phyloP scores from a whole-genome alignment of 495 filamentous ascomycete genomes.

The Neurospora tetraspora region DNA sequence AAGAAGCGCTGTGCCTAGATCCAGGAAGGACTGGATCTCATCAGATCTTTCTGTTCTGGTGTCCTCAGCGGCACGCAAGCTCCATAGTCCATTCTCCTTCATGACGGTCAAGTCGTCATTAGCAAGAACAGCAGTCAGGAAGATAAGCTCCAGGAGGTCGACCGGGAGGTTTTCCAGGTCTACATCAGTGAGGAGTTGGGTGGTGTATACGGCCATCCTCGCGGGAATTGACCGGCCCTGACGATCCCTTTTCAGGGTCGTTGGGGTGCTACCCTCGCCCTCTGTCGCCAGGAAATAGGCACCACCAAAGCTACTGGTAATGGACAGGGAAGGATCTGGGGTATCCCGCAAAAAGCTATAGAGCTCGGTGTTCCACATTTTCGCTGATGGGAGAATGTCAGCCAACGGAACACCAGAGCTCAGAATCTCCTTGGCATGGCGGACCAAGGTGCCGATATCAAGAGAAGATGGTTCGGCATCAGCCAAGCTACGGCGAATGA shows the following conservation, averaged over 20 bases:
- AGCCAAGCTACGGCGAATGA: constrained; percentile 35
- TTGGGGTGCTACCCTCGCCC: constrained; percentile 12
- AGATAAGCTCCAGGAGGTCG: constrained; percentile 31
- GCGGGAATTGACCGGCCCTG: constrained; percentile 61
- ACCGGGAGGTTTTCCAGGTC: constrained; percentile 21
- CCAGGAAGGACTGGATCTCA: constrained; percentile 53
- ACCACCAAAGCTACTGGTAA: constrained; percentile 63
- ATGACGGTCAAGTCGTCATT: constrained; percentile 34
- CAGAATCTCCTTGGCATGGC: constrained; percentile 26
- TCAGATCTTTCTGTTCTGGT: constrained; percentile 26
- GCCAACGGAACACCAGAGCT: constrained; percentile 12
- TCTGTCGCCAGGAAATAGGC: constrained; percentile 53
- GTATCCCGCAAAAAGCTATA: constrained; percentile 44
- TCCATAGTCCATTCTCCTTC: constrained; percentile 28
- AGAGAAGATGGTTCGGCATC: constrained; percentile 29
- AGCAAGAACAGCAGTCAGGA: constrained; percentile 30
- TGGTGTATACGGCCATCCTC: constrained; percentile 60
- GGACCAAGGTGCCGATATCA: constrained; percentile 33
- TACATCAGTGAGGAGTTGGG: constrained; percentile 38
- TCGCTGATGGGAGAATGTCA: constrained; percentile 32
- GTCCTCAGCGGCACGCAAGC: constrained; percentile 25
- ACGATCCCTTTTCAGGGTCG: constrained; percentile 41
- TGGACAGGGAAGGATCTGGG: constrained; percentile 53
- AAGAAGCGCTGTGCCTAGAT: constrained; percentile 45
- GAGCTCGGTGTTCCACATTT: constrained; percentile 39